Evolutionary conservation across 2,329 filamentous ascomycete genomes (phyloP), one percentile per base, ranked within the genome.

Genomic region (Dothideomycetes sp.): DNA sequence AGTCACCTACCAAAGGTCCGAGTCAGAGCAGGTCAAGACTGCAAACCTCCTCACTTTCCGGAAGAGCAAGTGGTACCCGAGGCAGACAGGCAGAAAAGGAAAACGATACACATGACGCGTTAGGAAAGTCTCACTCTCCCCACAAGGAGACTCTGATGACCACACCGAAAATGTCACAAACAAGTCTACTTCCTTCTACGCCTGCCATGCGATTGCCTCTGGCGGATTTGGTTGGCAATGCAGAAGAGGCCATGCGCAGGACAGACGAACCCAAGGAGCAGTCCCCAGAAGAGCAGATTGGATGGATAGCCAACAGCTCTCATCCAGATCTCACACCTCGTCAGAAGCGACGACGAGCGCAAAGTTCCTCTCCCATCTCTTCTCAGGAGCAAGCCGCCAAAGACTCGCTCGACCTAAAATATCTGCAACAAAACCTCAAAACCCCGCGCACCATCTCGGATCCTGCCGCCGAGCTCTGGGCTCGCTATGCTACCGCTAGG

Each of bases 231-330:
- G 73, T 79, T 34, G 73, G 73, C 45, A 75, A 77, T 52, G 67
- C 68, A 35, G 75, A 79, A 53, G 72, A 77, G 50, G 65, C 65
- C 8, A 62, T 66, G 29, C 68, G 38, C 29, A 40, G 64, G 47
- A 62, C 63, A 42, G 22, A 27, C 22, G 60, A 61, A n/a, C 59
- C 62, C 18, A 63, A 62, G 37, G 62, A 68, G 15, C 57, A 63
- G 14, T 77, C 75, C 1, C 76, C 75, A 1, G 70, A 77, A 46
- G 76, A 79, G 45, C 70, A 75, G 50, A 64, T 80, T 33, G 65
- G 68, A 36, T 80, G 76, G 76, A 69, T 75, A 44, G 56, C 60
- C 10, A 65, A 65, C 10, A 66, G 64, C 46, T 63, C 63, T 4
- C 53, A 49, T 9, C 50, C 59, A 5, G 56, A 58, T 29, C 61